phyloP scores from a whole-genome alignment of 768 basidiomycete species.

The Mycena latifolia region DNA sequence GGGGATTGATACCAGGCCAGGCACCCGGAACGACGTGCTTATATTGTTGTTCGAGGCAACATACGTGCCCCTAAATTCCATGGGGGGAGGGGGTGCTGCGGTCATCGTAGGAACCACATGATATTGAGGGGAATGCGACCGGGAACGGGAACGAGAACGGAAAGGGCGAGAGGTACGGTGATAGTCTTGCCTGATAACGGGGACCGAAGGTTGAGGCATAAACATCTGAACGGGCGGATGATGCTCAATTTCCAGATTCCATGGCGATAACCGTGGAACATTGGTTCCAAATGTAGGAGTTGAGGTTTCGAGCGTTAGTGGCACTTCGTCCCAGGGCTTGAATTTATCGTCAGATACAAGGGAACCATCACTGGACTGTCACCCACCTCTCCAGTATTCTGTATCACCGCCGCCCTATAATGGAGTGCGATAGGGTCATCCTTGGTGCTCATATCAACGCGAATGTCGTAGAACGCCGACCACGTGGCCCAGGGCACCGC shows the following conservation, averaged over 20 bases:
- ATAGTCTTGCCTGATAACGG: neutral
- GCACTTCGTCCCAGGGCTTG: constrained; percentile 58
- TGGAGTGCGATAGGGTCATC: constrained; percentile 51
- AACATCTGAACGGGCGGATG: too few species aligned
- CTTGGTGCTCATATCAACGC: constrained; percentile 55
- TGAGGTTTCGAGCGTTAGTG: constrained; percentile 57
- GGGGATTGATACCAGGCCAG: constrained; percentile 56
- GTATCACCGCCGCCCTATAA: constrained; percentile 56
- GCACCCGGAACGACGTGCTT: constrained; percentile 56
- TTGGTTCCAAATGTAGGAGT: constrained; percentile 54
- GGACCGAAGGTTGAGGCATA: too few species aligned
- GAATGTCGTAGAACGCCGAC: constrained; percentile 56
- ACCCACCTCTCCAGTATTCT: constrained; percentile 57
- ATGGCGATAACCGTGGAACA: too few species aligned
- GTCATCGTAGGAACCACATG: too few species aligned
- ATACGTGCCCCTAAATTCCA: constrained; percentile 15
- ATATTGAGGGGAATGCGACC: too few species aligned
- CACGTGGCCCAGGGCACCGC: constrained; percentile 53
- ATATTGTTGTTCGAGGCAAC: constrained; percentile 54
- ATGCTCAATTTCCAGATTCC: constrained; percentile 53
- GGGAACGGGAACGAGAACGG: too few species aligned
- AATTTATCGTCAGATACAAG: neutral
- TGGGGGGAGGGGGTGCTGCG: too few species aligned
- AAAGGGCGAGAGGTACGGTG: too few species aligned
- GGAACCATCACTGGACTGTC: neutral